phyloP scores from a whole-genome alignment of 163 green algal species.

The Chlorella variabilis region DNA sequence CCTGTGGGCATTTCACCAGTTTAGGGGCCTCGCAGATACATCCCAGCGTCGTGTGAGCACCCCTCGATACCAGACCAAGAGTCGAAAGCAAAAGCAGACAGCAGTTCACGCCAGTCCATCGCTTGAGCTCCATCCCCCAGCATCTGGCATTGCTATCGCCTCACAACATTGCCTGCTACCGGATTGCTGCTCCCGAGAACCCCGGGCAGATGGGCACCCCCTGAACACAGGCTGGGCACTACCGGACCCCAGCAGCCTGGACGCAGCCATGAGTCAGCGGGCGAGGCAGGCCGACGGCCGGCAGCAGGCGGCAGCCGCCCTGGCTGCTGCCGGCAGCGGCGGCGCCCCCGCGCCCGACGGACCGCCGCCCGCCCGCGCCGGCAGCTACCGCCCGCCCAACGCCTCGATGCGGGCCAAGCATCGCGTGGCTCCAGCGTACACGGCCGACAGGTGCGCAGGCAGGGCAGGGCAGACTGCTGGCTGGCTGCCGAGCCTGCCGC shows the following conservation, averaged over 20 bases:
- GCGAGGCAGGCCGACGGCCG: background rate
- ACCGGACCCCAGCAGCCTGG: background rate
- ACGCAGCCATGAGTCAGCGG: background rate
- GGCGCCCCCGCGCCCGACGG: background rate
- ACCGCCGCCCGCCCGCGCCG: background rate
- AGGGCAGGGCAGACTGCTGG: background rate
- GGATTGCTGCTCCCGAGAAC: too few relatives aligned
- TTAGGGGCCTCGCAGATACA: too few relatives aligned
- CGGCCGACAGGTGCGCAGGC: constrained; percentile 6
- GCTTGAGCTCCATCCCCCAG: too few relatives aligned
- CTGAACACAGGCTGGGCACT: too few relatives aligned
- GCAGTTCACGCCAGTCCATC: too few relatives aligned
- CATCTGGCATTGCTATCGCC: too few relatives aligned
- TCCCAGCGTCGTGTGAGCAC: background rate
- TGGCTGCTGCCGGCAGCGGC: background rate
- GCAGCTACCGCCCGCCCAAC: constrained; percentile 11
- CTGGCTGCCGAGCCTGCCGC: background rate
- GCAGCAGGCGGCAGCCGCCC: background rate
- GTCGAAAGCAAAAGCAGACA: too few relatives aligned
- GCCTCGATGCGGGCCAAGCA: background rate
- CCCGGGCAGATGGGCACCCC: too few relatives aligned
- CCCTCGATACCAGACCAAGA: background rate
- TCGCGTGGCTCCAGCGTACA: background rate
- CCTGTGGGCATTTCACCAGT: too few relatives aligned
- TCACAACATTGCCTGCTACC: too few relatives aligned